phyloP scores from a whole-genome alignment of 225 moss, liverwort and hornwort genomes.

The Polytrichum formosum region DNA sequence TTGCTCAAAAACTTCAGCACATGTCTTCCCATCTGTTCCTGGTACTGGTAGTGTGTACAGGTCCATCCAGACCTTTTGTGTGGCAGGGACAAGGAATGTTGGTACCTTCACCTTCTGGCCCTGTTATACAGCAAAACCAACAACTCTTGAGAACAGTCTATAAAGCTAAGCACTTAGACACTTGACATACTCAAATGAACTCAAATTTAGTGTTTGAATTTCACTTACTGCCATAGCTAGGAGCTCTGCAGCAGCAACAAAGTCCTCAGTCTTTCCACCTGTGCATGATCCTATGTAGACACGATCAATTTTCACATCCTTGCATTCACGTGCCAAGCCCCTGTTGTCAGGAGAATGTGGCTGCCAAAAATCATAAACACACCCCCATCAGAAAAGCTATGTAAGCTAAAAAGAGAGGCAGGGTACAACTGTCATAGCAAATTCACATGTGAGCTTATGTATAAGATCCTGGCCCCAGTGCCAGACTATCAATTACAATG shows the following conservation, averaged over 20 bases:
- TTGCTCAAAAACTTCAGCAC: conserved; percentile 81
- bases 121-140: conserved; percentile 27
- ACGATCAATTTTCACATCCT: conserved; percentile 88
- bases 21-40: conserved; percentile 82
- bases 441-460: no score
- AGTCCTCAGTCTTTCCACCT: conserved; percentile 99
- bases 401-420: no score
- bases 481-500: no score
- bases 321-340: conserved; percentile 78
- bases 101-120: conserved; percentile 86
- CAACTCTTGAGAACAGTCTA: no score
- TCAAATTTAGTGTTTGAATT: background rate
- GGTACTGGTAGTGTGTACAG: conserved; percentile 78
- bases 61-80: conserved; percentile 99
- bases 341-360: conserved; percentile 98
- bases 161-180: background rate
- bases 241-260: conserved; percentile 87
- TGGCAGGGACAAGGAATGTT: conserved; percentile 94
- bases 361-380: conserved; percentile 38
- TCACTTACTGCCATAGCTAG: conserved; percentile 61
- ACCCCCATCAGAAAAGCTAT: background rate
- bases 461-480: no score
- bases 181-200: background rate
- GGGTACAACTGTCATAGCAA: no score
- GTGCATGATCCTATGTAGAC: conserved; percentile 99